Base-by-base conservation (phyloP, 83 land plant species). In the Picea mariana region DNA sequence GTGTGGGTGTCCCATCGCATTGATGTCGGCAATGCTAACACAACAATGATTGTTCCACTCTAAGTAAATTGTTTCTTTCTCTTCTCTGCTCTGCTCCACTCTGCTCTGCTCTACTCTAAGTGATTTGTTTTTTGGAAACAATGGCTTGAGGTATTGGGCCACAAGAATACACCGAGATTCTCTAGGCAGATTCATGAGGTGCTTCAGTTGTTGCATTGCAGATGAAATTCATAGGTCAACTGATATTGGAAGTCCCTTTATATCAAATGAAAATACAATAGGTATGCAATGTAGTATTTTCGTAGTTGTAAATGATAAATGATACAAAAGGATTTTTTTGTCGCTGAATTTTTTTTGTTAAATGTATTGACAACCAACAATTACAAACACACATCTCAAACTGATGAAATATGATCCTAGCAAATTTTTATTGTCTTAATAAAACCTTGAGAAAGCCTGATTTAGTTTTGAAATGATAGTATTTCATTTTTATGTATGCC, bases 241-340 rank as follows among this genome's bases (percentile, higher is more conserved):
- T 71, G 52, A 3, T 71, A 47, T 21, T 38, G 75, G 75, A 71
- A 71, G 49, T 40, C 75, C 75, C 23, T 71, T 71, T 20, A 18
- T 71, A 21, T 40, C 75, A 71, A 20, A 42, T 71, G 75, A 52
- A 1, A 42, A 71, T 71, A 71, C 40, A n/a, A 47, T 21, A 40
- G n/a, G 75, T 71, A 71, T 18, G 52, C 47, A 71, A 69, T 38
- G 47, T 6, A 71, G 42, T 71, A 40, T 11, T 42, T 40, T 17
- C 20, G 11, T 9, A 40, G 1, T 52, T 47, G 6, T 34, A 16
- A 71, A 18, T 20, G 5, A 17, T 18, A 20, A 71, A 38, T 71
- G 2, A 6, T 71, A 40, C 1, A 18, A 11, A 38, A 40, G 1
- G 21, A n/a, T n/a, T 71, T 71, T 16, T 71, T 40, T 44, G 44